Conservation (phyloP, 2,329 filamentous ascomycete genomes). For the Nothophaeocryptopus gaeumannii region DNA sequence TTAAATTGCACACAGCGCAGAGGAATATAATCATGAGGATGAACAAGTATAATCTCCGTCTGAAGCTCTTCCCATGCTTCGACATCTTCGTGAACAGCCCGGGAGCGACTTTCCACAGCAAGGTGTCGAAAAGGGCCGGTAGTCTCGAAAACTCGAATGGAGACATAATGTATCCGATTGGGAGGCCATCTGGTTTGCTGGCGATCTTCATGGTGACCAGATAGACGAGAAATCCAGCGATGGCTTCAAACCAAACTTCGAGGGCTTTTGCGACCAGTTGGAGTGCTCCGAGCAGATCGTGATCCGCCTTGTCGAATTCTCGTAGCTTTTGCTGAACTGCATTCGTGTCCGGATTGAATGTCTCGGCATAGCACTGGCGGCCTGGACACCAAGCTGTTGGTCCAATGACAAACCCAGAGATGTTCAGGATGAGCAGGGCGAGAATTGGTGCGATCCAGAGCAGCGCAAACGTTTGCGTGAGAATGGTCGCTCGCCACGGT, state of each 20-base stretch:
- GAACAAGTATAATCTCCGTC: no score
- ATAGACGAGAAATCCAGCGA: constrained; percentile 31
- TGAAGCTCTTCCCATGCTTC: no score
- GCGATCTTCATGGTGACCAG: constrained; percentile 29
- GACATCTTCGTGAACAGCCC: no score
- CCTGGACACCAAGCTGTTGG: constrained; percentile 22
- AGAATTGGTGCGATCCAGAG: constrained; percentile 29
- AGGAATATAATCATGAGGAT: no score
- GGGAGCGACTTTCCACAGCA: constrained; percentile 20
- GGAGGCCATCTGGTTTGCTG: constrained; percentile 24
- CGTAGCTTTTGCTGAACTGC: no score
- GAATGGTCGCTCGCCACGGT: not conserved
- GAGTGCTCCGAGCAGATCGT: constrained; percentile 31
- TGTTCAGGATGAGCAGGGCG: constrained; percentile 28
- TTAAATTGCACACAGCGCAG: not conserved
- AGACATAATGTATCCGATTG: constrained; percentile 29
- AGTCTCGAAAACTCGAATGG: constrained; percentile 31
- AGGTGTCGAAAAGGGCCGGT: constrained; percentile 24
- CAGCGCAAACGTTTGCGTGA: constrained; percentile 22
- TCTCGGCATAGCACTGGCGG: no score
- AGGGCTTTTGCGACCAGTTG: constrained; percentile 34
- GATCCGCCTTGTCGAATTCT: constrained; percentile 26
- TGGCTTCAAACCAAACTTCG: constrained; percentile 34
- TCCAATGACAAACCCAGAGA: constrained; percentile 25
- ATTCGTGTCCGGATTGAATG: not conserved